These are phyloP conservation scores for Limonomyces culmigenus DNA, from an alignment of 1,284 basidiomycete genomes.

Conservation along the genomic window DNA sequence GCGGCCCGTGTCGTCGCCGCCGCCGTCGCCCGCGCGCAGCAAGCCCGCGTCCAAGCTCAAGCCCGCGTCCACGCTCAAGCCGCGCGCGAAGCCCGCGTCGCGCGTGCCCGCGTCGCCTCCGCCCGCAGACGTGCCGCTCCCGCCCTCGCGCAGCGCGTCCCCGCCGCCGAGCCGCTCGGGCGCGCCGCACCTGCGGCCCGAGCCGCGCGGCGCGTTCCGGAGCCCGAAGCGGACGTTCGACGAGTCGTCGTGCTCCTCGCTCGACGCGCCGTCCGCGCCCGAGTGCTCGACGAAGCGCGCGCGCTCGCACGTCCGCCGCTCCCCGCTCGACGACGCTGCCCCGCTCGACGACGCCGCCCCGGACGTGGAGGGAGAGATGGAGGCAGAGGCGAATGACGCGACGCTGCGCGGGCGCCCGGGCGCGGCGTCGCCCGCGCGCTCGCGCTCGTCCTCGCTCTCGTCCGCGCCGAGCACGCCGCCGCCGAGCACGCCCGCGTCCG, in stretches of 20 bases:
- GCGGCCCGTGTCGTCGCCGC: slow-evolving; percentile 15
- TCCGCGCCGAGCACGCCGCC: slow-evolving; percentile 21
- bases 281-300: slow-evolving; percentile 23
- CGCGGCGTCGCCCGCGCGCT: slow-evolving; percentile 22
- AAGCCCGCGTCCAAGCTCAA: slow-evolving; percentile 10
- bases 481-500: slow-evolving; percentile 12
- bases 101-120: background rate
- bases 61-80: slow-evolving; percentile 4
- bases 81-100: slow-evolving; percentile 3
- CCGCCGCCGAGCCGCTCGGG: slow-evolving; percentile 5
- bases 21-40: slow-evolving; percentile 10
- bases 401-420: slow-evolving; percentile 27
- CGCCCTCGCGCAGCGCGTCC: slow-evolving; percentile 7
- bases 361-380: slow-evolving; percentile 15
- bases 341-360: slow-evolving; percentile 3
- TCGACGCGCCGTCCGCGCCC: slow-evolving; percentile 14
- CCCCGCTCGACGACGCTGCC: slow-evolving; percentile 6
- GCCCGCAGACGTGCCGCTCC: slow-evolving; percentile 2
- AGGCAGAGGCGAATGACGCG: slow-evolving; percentile 23
- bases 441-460: slow-evolving; percentile 25
- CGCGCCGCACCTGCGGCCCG: background rate
- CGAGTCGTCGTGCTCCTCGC: slow-evolving; percentile 32
- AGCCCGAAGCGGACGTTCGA: slow-evolving; percentile 58
- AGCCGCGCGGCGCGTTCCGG: slow-evolving; percentile 15
- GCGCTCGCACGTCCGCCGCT: slow-evolving; percentile 7